Evolutionary conservation across 2,329 filamentous ascomycete genomes (phyloP), one percentile per base, ranked within the genome.

Genomic region (Claviceps arundinis): DNA sequence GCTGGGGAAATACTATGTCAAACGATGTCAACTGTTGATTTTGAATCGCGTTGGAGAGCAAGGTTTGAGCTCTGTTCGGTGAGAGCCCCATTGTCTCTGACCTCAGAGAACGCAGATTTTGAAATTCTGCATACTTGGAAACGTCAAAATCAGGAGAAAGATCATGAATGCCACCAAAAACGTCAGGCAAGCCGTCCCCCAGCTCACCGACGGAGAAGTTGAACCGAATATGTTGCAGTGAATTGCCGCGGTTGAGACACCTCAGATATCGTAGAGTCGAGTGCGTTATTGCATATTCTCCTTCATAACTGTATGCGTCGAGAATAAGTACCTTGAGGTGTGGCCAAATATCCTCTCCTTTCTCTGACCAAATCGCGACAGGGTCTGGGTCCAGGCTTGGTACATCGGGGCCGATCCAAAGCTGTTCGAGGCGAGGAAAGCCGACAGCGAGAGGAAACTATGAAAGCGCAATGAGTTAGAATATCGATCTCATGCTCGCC

Each of bases 1-100:
- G 22, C 22, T 62, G 57, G 1, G 65, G 65, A 50, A 70, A 70
- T 2, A 65, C 62, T 17, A 70, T 61, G 51, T 69, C 68, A 14
- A 70, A 59, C 1, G 64, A 64, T 37, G 62, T 58, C 3, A 71
- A 58, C 13, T 59, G 64, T 22, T 61, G 60, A 1, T 56, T 54
- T 16, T 53, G 47, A 16, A 70, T 51, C 11, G 66, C 52, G 16
- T 57, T 52, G 9, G 53, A 51, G 17, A 70, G 58, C 8, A 63
- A 52, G 1, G 51, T 55, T 37, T 59, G 54, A 7, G 65, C 58
- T 5, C 52, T 58, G 13, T 53, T 26, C 5, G 65, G 62, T 1
- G 59, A 51, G n/a, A 65, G 54, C 60, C 52, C 19, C 61, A 58
- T 1, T 58, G 55, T 22, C 22, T 58, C 57, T 1, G 68, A 58